Base-by-base conservation (phyloP, 2,329 filamentous ascomycete genomes). In the Penicillium sp. region DNA sequence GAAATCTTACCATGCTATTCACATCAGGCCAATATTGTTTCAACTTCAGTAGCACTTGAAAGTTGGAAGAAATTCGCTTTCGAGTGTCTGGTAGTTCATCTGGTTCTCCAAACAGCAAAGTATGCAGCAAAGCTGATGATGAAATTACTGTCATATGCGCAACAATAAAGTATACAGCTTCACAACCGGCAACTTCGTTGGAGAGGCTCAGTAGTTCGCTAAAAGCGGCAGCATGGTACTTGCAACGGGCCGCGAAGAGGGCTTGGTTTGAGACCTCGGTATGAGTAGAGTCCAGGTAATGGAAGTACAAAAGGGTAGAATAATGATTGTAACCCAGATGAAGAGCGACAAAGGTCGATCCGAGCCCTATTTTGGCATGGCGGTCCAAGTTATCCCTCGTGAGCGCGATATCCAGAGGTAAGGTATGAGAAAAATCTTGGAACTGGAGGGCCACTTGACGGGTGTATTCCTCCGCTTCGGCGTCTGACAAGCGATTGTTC, bases 81-180 rank as follows among this genome's bases (percentile, higher is more conserved):
- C 52, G 51, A 35, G 52, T 29, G 26, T 30, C 38, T 29, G 52
- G 52, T 4, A 55, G 11, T 19, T 55, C 52, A 21, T n/a, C 13
- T 23, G 38, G 51, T 11, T 44, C 38, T 13, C 52, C 52, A 29
- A 55, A 55, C 41, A 55, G 21, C 7, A 55, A 9, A 9, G 52
- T 30, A 30, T 55, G 52, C n/a, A 55, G 38, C 52, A 46, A 30
- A 17, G 11, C 51, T 6, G 51, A 54, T 15, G 51, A 54, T 23
- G 51, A 54, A 8, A 54, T 54, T 0, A 54, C 51, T 17, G 51
- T 54, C 51, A 54, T 54, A n/a, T 54, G 51, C 5, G 51, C 41
- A 45, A 54, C 35, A 45, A 54, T 54, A 9, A 54, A 54, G 38
- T 54, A 54, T 44, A 54, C 51, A 45, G 51, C 51, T 30, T 54